phyloP scores from a whole-genome alignment of 2,329 filamentous ascomycete genomes.

The Penicillium brevicompactum region DNA sequence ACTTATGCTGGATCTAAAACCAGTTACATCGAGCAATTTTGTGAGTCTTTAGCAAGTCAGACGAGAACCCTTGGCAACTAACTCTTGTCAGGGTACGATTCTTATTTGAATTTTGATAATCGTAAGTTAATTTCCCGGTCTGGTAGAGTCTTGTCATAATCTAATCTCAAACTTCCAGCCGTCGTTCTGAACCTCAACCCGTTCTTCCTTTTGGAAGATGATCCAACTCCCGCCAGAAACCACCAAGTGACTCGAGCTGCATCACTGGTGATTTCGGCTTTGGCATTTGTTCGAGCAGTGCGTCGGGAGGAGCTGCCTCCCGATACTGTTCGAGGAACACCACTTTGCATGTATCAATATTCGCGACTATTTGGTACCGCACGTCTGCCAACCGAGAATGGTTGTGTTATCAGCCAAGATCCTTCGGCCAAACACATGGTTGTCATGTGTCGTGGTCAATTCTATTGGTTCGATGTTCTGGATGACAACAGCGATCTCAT shows the following conservation, averaged over 20 bases:
- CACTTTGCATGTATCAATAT: slow-evolving; percentile 98
- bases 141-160: neutral
- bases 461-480: slow-evolving; percentile 98
- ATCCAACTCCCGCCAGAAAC: slow-evolving; percentile 92
- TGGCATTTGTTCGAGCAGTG: slow-evolving; percentile 91
- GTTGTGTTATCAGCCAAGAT: slow-evolving; percentile 94
- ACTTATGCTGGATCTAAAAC: slow-evolving; percentile 87
- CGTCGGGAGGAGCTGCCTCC: slow-evolving; percentile 89
- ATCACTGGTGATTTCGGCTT: slow-evolving; percentile 83
- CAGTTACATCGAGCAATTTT: slow-evolving; percentile 98
- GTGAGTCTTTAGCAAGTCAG: slow-evolving; percentile 57
- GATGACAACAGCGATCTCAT: slow-evolving; percentile 94
- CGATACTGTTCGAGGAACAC: slow-evolving; percentile 78
- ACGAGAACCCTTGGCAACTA: slow-evolving; percentile 1
- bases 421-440: slow-evolving; percentile 90
- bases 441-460: slow-evolving; percentile 90
- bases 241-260: slow-evolving; percentile 95
- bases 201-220: slow-evolving; percentile 96
- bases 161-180: slow-evolving; percentile 43
- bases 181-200: slow-evolving; percentile 97
- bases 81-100: slow-evolving; percentile 81
- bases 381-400: slow-evolving; percentile 88
- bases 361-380: slow-evolving; percentile 93
- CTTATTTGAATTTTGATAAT: slow-evolving; percentile 96
- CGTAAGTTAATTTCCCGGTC: slow-evolving; percentile 44